phyloP scores from a whole-genome alignment of 139 green algal species.

The Tetradesmus obliquus region DNA sequence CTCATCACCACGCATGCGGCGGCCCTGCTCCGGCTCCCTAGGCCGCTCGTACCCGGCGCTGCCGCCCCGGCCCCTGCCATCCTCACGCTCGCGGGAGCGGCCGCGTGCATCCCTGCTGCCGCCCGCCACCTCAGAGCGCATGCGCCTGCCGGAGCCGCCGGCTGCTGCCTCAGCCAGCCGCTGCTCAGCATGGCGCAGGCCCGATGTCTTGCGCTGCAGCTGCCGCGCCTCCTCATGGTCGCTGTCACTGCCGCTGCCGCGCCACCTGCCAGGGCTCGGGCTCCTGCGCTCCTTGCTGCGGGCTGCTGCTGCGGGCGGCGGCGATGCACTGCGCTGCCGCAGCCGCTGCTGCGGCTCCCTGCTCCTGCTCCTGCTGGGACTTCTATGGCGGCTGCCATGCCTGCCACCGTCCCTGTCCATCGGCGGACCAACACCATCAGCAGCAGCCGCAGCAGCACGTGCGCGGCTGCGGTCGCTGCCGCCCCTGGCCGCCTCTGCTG shows the following conservation, averaged over 20 bases:
- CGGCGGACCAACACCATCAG: neutral
- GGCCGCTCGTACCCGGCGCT: neutral
- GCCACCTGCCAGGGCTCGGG: slow-evolving; percentile 29
- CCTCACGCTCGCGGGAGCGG: neutral
- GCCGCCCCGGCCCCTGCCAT: neutral
- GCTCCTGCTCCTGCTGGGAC: neutral
- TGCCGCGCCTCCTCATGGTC: neutral
- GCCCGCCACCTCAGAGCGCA: neutral
- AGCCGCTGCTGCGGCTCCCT: neutral
- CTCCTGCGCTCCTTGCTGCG: neutral
- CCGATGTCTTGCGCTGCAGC: slow-evolving; percentile 13
- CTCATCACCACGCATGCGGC: neutral
- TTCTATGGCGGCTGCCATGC: neutral
- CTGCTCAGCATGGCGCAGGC: neutral
- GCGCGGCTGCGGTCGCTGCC: slow-evolving; percentile 7
- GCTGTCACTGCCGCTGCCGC: neutral
- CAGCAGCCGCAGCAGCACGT: no score
- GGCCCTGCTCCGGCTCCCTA: neutral
- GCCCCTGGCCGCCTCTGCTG: neutral
- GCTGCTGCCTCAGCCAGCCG: neutral
- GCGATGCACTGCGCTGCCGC: neutral
- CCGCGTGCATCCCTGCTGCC: neutral
- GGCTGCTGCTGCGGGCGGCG: neutral
- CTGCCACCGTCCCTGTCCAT: neutral
- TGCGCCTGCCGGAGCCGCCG: neutral